Evolutionary conservation across 805 yeast genomes (phyloP), one percentile per base, ranked within the genome.

Genomic region (Wickerhamomyces mucosus): DNA sequence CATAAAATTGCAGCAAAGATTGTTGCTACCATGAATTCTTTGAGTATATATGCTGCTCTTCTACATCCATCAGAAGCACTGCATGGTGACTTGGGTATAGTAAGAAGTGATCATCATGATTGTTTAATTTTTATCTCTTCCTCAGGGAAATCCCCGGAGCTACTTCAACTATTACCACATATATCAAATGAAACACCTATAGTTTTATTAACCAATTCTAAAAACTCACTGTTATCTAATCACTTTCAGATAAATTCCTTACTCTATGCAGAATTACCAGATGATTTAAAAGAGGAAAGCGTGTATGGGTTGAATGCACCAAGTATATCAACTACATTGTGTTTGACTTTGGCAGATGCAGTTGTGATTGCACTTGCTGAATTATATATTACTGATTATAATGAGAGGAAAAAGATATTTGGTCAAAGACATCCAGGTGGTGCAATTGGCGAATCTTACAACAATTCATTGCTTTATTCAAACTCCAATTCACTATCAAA

Each of bases 361-460:
- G 69, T 80, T 12, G 70, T 81, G 23, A 67, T 86, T 29, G 80
- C 94, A 0, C 56, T 86, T 16, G 69, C 77, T 29, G 92, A 84
- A 48, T 50, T 78, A 47, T 67, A 77, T 33, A 74, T 75, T 33
- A 58, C 59, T 7, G 85, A 83, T 46, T 53, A 63, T 19, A 53
- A 58, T 22, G 59, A 63, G 34, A 61, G 95, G 26, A 67, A 65
- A 39, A 56, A 53, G 36, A 54, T 66, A 22, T 85, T 85, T 55
- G 76, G 79, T 7, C 69, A 68, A 39, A 69, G 78, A 48, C 96
- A 85, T 48, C 96, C 96, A 2, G 95, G 95, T 15, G 96, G 96
- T 13, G 80, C 92, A 2, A 84, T 85, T 48, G 96, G 96, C 12
- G 62, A 61, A 32, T 59, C 65, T 6, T 66, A 58, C 36, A 41